phyloP scores from a whole-genome alignment of 2,329 filamentous ascomycete genomes.

The Metarhizium brunneum region DNA sequence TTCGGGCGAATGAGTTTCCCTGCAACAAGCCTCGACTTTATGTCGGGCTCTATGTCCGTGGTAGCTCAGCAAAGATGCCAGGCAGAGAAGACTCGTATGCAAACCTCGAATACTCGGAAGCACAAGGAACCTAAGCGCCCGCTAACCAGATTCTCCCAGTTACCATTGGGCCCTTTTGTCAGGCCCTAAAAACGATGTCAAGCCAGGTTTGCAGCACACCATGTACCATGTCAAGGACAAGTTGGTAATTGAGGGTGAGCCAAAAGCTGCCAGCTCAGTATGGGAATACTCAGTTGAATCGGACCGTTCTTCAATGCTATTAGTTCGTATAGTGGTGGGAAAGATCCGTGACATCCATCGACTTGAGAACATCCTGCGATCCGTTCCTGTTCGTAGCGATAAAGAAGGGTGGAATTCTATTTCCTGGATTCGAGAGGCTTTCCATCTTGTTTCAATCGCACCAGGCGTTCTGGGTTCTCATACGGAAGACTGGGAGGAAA shows the following conservation, averaged over 20 bases:
- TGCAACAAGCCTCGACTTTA: slow-evolving; percentile 6
- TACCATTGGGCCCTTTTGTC: slow-evolving; percentile 8
- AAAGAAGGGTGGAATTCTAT: slow-evolving; percentile 6
- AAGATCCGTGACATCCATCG: slow-evolving; percentile 3
- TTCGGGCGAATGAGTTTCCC: neutral
- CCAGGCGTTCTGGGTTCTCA: slow-evolving; percentile 1
- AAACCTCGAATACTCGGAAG: neutral
- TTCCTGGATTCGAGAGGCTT: slow-evolving; percentile 6
- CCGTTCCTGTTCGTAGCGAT: slow-evolving; percentile 3
- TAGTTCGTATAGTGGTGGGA: slow-evolving; percentile 4
- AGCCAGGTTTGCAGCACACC: slow-evolving; percentile 1
- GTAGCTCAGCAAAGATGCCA: slow-evolving; percentile 4
- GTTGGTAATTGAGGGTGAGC: slow-evolving; percentile 4
- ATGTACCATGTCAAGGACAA: slow-evolving; percentile 7
- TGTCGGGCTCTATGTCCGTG: slow-evolving; percentile 7
- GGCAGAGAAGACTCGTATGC: slow-evolving; percentile 7
- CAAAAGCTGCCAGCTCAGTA: slow-evolving; percentile 1
- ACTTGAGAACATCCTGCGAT: slow-evolving; percentile 3
- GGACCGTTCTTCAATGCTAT: slow-evolving; percentile 4
- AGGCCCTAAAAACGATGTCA: slow-evolving; percentile 3
- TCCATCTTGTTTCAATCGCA: slow-evolving; percentile 1
- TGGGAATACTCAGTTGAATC: slow-evolving; percentile 6
- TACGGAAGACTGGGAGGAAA: slow-evolving; percentile 3
- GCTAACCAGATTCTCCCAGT: neutral
- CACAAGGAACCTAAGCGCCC: neutral